Conservation (phyloP, 495 filamentous ascomycete genomes). For the Podospora anserina region DNA sequence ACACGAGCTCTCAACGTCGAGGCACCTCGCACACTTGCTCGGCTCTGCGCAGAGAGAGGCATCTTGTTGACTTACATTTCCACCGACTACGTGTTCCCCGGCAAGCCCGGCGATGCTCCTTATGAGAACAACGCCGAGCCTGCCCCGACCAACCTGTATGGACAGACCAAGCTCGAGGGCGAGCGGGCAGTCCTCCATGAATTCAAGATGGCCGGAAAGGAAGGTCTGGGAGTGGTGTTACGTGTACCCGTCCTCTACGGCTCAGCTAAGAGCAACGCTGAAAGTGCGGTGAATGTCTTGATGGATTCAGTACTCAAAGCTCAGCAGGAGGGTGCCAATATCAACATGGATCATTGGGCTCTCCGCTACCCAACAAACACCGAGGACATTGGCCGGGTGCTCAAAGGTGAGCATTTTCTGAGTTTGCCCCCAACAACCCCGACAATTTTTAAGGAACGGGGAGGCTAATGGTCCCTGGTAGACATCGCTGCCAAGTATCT, state of each 20-base stretch:
- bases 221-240: constrained; percentile 64
- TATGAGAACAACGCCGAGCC: constrained; percentile 65
- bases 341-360: constrained; percentile 89
- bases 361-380: constrained; percentile 82
- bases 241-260: constrained; percentile 91
- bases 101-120: constrained; percentile 76
- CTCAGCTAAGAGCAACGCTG: constrained; percentile 55
- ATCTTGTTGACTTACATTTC: constrained; percentile 87
- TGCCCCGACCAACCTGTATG: constrained; percentile 79
- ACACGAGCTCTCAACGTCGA: constrained; percentile 73
- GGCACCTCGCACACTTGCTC: constrained; percentile 64
- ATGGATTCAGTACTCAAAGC: constrained; percentile 69
- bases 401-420: constrained; percentile 41
- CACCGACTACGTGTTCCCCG: constrained; percentile 92
- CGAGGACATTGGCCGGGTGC: constrained; percentile 82
- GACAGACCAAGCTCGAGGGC: constrained; percentile 81
- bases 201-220: constrained; percentile 48
- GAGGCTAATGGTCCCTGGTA: constrained; percentile 17
- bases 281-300: constrained; percentile 81
- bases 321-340: constrained; percentile 53
- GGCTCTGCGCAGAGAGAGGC: constrained; percentile 57
- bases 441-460: neutral
- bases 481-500: constrained; percentile 68
- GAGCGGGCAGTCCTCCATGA: constrained; percentile 68
- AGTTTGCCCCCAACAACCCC: neutral